phyloP scores from a whole-genome alignment of 805 yeast genomes.

The Lipomyces mesembrius region DNA sequence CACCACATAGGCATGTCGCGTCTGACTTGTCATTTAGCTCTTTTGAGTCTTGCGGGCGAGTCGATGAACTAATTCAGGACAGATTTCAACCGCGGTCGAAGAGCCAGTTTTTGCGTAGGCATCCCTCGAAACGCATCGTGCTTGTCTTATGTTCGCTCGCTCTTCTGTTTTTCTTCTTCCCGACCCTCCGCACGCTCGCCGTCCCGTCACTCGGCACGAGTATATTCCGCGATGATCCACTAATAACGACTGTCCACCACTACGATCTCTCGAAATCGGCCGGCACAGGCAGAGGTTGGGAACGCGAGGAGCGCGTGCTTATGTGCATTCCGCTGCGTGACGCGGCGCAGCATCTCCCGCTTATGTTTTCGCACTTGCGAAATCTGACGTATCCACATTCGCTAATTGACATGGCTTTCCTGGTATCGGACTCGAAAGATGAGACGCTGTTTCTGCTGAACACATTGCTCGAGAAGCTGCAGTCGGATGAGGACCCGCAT shows the following conservation, averaged over 20 bases:
- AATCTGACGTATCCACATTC: conserved; percentile 81
- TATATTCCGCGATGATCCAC: conserved; percentile 40
- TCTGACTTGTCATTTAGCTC: not conserved
- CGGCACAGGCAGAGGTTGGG: conserved; percentile 79
- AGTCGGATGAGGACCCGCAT: conserved; percentile 63
- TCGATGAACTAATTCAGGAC: not conserved
- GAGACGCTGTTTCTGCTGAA: conserved; percentile 75
- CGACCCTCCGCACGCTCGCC: conserved; percentile 28
- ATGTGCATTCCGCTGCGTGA: conserved; percentile 91
- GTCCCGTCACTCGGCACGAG: conserved; percentile 25
- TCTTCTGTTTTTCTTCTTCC: conserved; percentile 31
- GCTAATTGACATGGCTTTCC: conserved; percentile 77
- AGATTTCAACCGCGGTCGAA: conserved; percentile 33
- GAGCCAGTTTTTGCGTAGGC: conserved; percentile 18
- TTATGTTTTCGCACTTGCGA: conserved; percentile 82
- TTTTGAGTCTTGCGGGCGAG: not conserved
- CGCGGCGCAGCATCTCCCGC: conserved; percentile 86
- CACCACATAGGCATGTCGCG: conserved; percentile 35
- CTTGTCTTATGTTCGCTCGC: conserved; percentile 26
- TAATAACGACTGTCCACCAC: conserved; percentile 56
- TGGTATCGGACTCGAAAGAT: conserved; percentile 89
- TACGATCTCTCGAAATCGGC: conserved; percentile 71
- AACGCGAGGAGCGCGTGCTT: conserved; percentile 73
- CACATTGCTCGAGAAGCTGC: conserved; percentile 62
- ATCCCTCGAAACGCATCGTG: conserved; percentile 9